phyloP scores from a whole-genome alignment of 148 eudicot genomes.

The Rhododendron henanense region DNA sequence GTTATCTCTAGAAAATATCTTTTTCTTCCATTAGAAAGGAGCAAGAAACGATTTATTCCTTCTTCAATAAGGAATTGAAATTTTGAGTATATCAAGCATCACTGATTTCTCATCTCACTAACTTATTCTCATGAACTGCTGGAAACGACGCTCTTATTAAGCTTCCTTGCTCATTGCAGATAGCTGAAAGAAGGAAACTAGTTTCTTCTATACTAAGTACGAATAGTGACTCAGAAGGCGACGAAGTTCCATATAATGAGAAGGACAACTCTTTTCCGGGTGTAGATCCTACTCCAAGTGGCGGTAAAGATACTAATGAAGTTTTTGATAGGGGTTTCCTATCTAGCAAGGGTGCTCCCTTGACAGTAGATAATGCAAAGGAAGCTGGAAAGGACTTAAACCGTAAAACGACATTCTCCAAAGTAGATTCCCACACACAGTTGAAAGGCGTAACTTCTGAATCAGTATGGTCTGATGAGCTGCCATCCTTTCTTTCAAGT shows the following conservation, averaged over 20 bases:
- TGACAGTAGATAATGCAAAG: conserved; percentile 20
- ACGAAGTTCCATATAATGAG: conserved; percentile 19
- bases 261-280: conserved; percentile 19
- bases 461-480: conserved; percentile 29
- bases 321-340: conserved; percentile 15
- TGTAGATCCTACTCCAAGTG: conserved; percentile 23
- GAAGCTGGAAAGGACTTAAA: conserved; percentile 24
- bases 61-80: background rate
- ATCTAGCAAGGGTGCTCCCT: conserved; percentile 21
- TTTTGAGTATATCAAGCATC: background rate
- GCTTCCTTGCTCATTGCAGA: conserved; percentile 39
- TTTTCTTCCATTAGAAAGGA: background rate
- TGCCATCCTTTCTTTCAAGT: conserved; percentile 32
- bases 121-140: conserved; percentile 1
- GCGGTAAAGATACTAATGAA: conserved; percentile 14
- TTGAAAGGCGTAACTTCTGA: conserved; percentile 20
- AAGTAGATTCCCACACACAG: conserved; percentile 21
- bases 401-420: conserved; percentile 6
- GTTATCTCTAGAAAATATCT: background rate
- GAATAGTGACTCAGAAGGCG: conserved; percentile 32
- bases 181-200: conserved; percentile 72
- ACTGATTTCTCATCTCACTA: conserved; percentile 3
- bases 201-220: conserved; percentile 66
- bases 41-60: conserved; percentile 1
- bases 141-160: background rate